Base-by-base conservation (phyloP, 345 rosid species). In the Lepidium aucheri region DNA sequence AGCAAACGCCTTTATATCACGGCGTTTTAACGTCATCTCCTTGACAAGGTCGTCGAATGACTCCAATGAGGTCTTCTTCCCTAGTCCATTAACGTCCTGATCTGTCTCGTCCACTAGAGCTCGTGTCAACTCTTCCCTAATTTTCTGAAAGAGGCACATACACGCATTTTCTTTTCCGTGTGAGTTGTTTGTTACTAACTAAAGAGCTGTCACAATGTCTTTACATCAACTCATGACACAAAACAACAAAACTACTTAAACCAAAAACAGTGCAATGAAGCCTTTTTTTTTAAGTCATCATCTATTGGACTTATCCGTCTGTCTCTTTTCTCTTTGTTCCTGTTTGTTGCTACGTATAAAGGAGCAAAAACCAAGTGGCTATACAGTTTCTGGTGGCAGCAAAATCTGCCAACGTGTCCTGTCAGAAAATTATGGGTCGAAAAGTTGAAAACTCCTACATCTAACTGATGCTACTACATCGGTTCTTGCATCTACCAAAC, bases 1-100 rank as follows among this genome's bases (percentile, higher is more conserved):
- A 65, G 98, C 98, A 72, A 91, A 91, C 55, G 85, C 78, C 73
- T 74, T 86, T 26, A 88, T 76, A 76, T 91, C 91, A 68, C 78
- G 84, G 17, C 78, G 83, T 41, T 79, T 81, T 33, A 83, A 74
- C 34, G 90, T 78, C 81, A 83, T 71, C 68, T 84, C 88, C 62
- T 76, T 77, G 46, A 88, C 89, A 73, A 88, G 94, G 73, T 88
- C 83, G 13, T 85, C 77, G 60, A 91, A 91, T 67, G 96, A 84
- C 53, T 79, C 85, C 43, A 76, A 39, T 11, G 90, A 72, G 67
- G 73, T 82, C 20, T 69, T 82, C 15, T 53, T 42, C 59, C 77
- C 78, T 10, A 69, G 65, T 53, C 71, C 86, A 44, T 64, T 30
- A 47, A 10, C 63, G 46, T 63, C 78, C 46, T 74, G 75, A 33